Evolutionary conservation across 2,329 filamentous ascomycete species (phyloP), one percentile per base, ranked within the genome.

Genomic region (Sordariomycetes sp.): DNA sequence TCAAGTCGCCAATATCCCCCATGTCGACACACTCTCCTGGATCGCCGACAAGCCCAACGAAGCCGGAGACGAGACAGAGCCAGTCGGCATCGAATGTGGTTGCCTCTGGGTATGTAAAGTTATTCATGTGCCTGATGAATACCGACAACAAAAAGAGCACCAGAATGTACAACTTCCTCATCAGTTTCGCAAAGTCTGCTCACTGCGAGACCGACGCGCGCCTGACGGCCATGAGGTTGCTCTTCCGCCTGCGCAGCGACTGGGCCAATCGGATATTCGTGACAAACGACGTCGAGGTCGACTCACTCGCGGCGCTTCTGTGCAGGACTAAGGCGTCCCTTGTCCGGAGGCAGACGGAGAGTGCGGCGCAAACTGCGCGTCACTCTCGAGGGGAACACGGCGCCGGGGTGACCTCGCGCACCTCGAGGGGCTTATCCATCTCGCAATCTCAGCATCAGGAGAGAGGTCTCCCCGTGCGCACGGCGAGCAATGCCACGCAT

Each of bases 161-260:
- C 24, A 76, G 76, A 53, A 70, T 85, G 0, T 90, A 84, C 63
- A 76, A 82, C 54, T 74, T 80, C 10, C 70, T 92, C 5, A 71
- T 91, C 50, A 75, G 76, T 56, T 82, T 90, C 62, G 82, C 79
- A 6, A 78, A 77, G 61, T 79, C 79, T 17, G 76, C 74, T 32
- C 73, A 76, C 35, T 82, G 79, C 60, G 85, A 87, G 59, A 74
- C 78, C 7, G 84, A 89, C 68, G 84, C 87, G 55, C 84, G 88
- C 7, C 72, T 94, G 28, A 85, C 84, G 13, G 84, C 86, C 2
- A 81, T 91, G 75, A 90, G 89, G 64, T 71, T 92, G 51, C 74
- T 96, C 2, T 92, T 95, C 66, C 83, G 91, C 51, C 73, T 96
- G 34, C 82, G 91, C 59, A 89, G 90, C 24, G 90, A 96, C 69